phyloP scores from a whole-genome alignment of 306 rosid genomes.

The Cucumis cinereus region DNA sequence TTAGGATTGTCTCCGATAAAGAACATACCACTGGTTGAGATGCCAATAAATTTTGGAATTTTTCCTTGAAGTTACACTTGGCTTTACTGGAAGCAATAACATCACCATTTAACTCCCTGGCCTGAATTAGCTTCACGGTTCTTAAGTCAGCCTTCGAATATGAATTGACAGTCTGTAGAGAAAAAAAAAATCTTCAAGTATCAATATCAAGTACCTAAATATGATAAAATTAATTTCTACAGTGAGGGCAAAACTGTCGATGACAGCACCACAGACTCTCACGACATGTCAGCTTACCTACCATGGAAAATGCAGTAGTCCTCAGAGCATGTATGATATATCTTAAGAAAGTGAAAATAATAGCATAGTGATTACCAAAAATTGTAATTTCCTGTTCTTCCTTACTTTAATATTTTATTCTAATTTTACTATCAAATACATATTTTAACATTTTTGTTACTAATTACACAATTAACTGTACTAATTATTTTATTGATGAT shows the following conservation, averaged over 20 bases:
- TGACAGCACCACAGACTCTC: not conserved
- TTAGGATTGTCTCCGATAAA: not conserved
- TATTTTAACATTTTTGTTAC: not conserved
- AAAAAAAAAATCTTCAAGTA: not conserved
- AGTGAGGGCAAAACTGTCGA: not conserved
- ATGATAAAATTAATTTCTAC: not conserved
- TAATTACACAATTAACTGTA: not conserved
- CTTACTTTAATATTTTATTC: not conserved
- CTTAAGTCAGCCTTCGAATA: conserved; percentile 19
- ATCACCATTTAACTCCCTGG: conserved; percentile 65
- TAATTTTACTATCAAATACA: not conserved
- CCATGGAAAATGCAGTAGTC: not conserved
- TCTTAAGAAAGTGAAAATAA: not conserved
- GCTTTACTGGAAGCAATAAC: conserved; percentile 28
- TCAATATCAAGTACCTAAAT: not conserved
- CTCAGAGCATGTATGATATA: not conserved
- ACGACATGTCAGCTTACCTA: not conserved
- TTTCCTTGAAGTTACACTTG: conserved; percentile 51
- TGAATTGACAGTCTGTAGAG: conserved; percentile 21
- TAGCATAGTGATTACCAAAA: not conserved
- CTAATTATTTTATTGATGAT: not conserved
- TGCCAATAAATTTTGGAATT: conserved; percentile 43
- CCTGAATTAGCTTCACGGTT: conserved; percentile 52
- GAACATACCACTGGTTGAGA: conserved; percentile 52
- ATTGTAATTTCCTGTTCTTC: not conserved